Percentiles rank a stretch among this genome's conserved stretches.
Evolutionary conservation across 495 filamentous ascomycete species (phyloP).

Genomic region (Daldinia childiae): DNA sequence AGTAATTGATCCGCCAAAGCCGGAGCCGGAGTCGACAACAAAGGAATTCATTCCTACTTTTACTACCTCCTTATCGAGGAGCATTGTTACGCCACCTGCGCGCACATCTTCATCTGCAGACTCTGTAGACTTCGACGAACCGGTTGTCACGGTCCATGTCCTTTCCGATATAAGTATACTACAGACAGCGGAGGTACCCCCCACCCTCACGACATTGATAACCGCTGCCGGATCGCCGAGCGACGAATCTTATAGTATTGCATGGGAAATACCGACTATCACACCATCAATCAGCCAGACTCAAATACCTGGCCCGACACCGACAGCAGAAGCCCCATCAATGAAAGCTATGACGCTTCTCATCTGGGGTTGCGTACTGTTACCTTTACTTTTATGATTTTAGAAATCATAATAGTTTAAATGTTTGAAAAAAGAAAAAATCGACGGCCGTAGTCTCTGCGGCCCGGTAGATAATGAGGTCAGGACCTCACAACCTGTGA

Average conservation of each 20-base stretch:
- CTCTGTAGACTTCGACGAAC: slow-evolving; percentile 6
- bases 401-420: neutral
- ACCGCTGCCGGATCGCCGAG: slow-evolving; percentile 32
- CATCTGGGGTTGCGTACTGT: slow-evolving; percentile 25
- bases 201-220: slow-evolving; percentile 31
- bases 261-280: slow-evolving; percentile 21
- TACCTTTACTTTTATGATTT: slow-evolving; percentile 23
- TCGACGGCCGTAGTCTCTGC: neutral
- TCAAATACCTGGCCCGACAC: neutral
- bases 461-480: too few species aligned
- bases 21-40: neutral
- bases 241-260: slow-evolving; percentile 21
- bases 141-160: slow-evolving; percentile 29
- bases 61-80: neutral
- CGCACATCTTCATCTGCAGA: neutral
- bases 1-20: neutral
- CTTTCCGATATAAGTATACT: slow-evolving; percentile 28
- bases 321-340: slow-evolving; percentile 23
- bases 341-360: neutral
- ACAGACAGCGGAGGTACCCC: slow-evolving; percentile 16
- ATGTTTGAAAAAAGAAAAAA: neutral
- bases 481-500: neutral
- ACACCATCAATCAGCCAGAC: neutral
- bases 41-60: neutral
- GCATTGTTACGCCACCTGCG: neutral